These are phyloP conservation scores for thale cress (Arabidopsis thaliana) DNA, from an alignment of 345 rosid genomes.

Conservation along the genomic window DNA sequence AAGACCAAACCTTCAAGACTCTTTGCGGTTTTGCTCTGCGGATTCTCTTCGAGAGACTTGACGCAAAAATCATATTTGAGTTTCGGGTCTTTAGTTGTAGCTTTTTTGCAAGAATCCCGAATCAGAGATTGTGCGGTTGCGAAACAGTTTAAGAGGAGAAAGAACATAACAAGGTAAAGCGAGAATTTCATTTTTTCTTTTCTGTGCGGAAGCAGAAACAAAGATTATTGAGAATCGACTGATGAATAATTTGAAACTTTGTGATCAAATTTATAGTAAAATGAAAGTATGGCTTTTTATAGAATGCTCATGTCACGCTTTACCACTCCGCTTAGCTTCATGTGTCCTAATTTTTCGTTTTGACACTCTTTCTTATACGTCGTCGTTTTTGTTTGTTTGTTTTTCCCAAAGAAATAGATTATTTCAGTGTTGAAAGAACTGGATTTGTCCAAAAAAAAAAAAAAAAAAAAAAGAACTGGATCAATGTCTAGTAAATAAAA, in stretches of 20 bases:
- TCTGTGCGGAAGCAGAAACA: neutral
- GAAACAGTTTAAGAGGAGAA: conserved; percentile 5
- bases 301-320: conserved; percentile 2
- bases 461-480: no score
- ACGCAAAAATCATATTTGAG: conserved; percentile 45
- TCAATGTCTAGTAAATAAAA: no score
- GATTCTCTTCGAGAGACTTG: conserved; percentile 36
- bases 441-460: no score
- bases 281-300: neutral
- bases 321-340: neutral
- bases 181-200: conserved; percentile 1
- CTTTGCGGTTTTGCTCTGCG: conserved; percentile 39
- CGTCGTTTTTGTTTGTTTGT: neutral
- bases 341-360: neutral
- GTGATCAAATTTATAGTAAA: neutral
- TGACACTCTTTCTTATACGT: neutral
- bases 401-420: neutral
- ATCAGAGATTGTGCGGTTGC: conserved; percentile 33
- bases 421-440: no score
- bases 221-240: neutral
- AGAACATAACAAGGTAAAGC: conserved; percentile 21
- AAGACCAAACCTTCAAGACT: conserved; percentile 32
- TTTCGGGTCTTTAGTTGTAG: conserved; percentile 40
- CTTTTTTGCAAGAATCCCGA: conserved; percentile 46
- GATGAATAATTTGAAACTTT: neutral